phyloP scores from a whole-genome alignment of 192 early-diverging fungal species.

The Linderina pennispora region DNA sequence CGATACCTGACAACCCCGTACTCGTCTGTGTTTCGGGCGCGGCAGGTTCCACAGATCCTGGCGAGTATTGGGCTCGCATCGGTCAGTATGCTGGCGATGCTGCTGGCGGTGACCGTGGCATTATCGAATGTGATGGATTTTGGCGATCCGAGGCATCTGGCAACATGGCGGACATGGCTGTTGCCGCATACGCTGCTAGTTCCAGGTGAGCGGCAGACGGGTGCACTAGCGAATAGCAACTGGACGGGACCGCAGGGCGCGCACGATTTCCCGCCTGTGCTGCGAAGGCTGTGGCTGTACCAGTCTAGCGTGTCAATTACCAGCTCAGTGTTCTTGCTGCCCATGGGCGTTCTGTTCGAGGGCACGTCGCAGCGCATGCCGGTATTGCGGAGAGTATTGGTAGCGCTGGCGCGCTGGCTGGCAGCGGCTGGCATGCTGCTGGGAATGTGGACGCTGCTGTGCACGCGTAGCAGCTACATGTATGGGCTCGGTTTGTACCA shows the following conservation, averaged over 20 bases:
- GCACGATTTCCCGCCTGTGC: conserved; percentile 39
- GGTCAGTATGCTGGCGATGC: conserved; percentile 20
- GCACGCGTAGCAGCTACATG: neutral
- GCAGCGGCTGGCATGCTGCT: conserved; percentile 3
- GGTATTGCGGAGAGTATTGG: conserved; percentile 11
- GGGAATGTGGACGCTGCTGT: conserved; percentile 13
- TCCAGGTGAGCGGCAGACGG: conserved; percentile 13
- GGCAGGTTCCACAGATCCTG: conserved; percentile 28
- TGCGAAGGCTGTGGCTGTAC: conserved; percentile 41
- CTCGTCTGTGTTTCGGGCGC: conserved; percentile 25
- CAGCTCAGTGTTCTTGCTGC: conserved; percentile 20
- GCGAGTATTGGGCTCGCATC: conserved; percentile 28
- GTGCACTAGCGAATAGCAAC: neutral
- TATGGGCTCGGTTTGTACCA: conserved; percentile 20
- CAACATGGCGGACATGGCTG: conserved; percentile 41
- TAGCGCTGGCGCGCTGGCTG: conserved; percentile 18
- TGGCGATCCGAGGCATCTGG: conserved; percentile 14
- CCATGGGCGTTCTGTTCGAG: conserved; percentile 34
- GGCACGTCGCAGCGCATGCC: conserved; percentile 20
- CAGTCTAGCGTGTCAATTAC: conserved; percentile 29
- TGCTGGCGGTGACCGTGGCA: conserved; percentile 26
- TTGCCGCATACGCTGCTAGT: conserved; percentile 31
- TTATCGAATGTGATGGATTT: conserved; percentile 44
- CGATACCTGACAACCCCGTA: conserved; percentile 27
- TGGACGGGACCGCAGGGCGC: conserved; percentile 22